A percentile compares a stretch with the other conserved stretches of the same genome.
phyloP scores from a whole-genome alignment of 2,329 filamentous ascomycete species.

The Dactylellina drechsleri region DNA sequence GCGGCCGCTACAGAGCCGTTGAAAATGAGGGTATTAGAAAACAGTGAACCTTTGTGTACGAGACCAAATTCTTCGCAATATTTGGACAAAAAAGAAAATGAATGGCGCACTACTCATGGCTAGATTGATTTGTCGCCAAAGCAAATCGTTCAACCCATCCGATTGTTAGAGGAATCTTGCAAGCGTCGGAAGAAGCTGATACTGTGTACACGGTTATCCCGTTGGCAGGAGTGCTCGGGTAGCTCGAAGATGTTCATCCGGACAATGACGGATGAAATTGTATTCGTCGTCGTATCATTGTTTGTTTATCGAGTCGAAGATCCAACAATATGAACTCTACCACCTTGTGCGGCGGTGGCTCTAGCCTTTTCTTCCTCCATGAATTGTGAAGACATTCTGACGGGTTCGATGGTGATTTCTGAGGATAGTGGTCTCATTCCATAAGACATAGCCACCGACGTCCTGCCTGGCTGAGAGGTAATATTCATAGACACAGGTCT shows the following conservation, averaged over 20 bases:
- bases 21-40: background rate
- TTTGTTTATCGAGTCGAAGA: constrained; percentile 7
- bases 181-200: no score
- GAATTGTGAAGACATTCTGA: constrained; percentile 15
- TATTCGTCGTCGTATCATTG: no score
- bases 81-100: no score
- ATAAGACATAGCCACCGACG: constrained; percentile 13
- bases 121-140: background rate
- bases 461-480: constrained; percentile 9
- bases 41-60: no score
- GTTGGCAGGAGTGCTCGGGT: background rate
- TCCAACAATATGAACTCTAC: constrained; percentile 45
- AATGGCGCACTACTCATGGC: no score
- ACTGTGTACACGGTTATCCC: no score
- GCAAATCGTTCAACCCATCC: background rate
- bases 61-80: no score
- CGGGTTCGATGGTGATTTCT: constrained; percentile 38
- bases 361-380: constrained; percentile 22
- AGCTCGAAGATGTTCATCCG: no score
- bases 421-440: constrained; percentile 31
- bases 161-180: no score
- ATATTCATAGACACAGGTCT: constrained; percentile 35
- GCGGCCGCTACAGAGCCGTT: background rate
- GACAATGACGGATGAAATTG: no score
- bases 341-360: constrained; percentile 19